Conservation (phyloP, 2,329 filamentous ascomycete genomes). For the Lecanicillium sp. region DNA sequence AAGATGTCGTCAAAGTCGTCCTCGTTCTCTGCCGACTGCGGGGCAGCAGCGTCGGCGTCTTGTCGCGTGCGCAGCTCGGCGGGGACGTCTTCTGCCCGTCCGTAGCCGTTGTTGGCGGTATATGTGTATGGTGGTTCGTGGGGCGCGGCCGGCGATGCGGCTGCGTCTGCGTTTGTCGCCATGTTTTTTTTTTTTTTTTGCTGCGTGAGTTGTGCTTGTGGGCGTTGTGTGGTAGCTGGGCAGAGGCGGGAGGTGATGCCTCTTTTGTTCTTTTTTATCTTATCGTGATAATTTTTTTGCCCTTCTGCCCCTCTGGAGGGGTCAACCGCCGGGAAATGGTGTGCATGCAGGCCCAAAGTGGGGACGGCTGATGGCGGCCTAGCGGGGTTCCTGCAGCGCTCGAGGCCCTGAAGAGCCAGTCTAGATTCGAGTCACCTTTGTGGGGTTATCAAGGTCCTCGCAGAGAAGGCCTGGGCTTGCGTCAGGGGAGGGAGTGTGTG, state of each 20-base stretch:
- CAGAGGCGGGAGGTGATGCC: neutral
- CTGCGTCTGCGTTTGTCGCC: neutral
- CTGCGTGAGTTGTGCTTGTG: neutral
- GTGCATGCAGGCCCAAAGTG: too few species aligned
- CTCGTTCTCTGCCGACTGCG: conserved; percentile 18
- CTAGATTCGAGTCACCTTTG: too few species aligned
- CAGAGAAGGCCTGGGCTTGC: too few species aligned
- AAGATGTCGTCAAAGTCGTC: conserved; percentile 37
- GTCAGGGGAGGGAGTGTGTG: too few species aligned
- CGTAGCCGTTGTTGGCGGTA: conserved; percentile 38
- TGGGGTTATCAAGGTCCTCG: too few species aligned
- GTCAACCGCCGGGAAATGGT: too few species aligned
- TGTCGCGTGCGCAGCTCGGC: conserved; percentile 26
- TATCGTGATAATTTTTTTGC: neutral
- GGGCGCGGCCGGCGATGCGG: conserved; percentile 33
- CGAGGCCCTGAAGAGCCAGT: too few species aligned
- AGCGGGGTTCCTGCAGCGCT: too few species aligned
- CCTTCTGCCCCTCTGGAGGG: neutral
- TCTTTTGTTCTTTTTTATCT: too few species aligned
- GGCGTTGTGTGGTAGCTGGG: neutral
- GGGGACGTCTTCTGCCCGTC: conserved; percentile 30
- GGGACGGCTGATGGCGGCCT: too few species aligned
- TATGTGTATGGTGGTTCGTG: conserved; percentile 41
- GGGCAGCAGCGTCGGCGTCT: too few species aligned
- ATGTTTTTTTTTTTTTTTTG: neutral